Evolutionary conservation across 345 rosid genomes (phyloP), one percentile per base, ranked within the genome.

Genomic region (Gossypium thurberi): DNA sequence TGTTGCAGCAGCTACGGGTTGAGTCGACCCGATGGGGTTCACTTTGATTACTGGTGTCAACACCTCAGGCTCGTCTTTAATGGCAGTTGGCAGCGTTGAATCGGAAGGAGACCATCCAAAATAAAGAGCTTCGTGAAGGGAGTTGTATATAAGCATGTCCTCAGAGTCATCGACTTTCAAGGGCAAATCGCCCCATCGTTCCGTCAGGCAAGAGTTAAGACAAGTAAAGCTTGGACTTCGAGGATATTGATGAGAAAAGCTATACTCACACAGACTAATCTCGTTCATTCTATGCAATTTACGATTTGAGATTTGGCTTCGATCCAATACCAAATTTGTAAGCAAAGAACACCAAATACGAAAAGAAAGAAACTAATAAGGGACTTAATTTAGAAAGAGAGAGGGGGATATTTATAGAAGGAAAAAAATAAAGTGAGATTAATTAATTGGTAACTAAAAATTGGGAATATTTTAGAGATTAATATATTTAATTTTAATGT

Each of bases 131-230:
- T 86, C 91, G n/a, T 73, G 75, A 79, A 89, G 89, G 81, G 80
- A 79, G 69, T 79, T 76, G 83, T 78, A 85, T 44, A 87, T 83
- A 69, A 89, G 53, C 88, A 85, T 87, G 75, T 87, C 90, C 43
- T 87, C 86, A 8, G 85, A 80, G 76, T 90, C 89, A 69, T 86
- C 79, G 12, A 82, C 82, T 78, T 77, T 72, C 33, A 87, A 74
- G 0, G 91, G 89, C 75, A 89, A 76, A 65, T 85, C 91, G 7
- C 91, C 93, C 93, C 93, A 89, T 44, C 78, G 76, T 43, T 85
- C 88, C 14, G 88, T 80, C 20, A 87, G 75, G 76, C 89, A 89
- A 23, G 91, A 84, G 77, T 75, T 77, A 80, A 83, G 84, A 64
- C 78, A 73, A 50, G 61, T 28, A 50, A 72, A 80, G 76, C 82